Percentiles rank a stretch among this genome's conserved stretches.
Evolutionary conservation across 1,284 basidiomycete genomes (phyloP).

Genomic region (Leccinum cinnamomeum): DNA sequence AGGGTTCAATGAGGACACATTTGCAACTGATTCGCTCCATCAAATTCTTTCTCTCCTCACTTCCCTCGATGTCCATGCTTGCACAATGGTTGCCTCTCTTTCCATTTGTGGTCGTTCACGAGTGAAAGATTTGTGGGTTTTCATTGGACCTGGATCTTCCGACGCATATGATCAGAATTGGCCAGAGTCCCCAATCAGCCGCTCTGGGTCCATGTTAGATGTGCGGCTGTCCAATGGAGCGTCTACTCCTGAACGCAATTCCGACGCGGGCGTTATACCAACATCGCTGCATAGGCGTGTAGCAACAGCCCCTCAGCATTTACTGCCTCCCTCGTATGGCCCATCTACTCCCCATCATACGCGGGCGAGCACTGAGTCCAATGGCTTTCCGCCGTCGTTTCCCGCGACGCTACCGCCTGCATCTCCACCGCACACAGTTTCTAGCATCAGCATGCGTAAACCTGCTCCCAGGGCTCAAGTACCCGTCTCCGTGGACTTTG

Average conservation of each 20-base stretch:
- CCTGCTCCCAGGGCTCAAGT: conserved; percentile 59
- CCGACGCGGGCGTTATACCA: conserved; percentile 27
- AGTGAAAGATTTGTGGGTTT: conserved; percentile 77
- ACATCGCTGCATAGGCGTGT: conserved; percentile 35
- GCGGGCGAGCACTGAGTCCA: conserved; percentile 26
- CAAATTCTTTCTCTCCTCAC: conserved; percentile 68
- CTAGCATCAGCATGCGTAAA: conserved; percentile 46
- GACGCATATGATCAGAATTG: conserved; percentile 34
- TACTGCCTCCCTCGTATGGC: conserved; percentile 21
- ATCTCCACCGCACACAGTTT: conserved; percentile 24
- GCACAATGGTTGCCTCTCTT: conserved; percentile 66
- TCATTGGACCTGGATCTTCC: conserved; percentile 53
- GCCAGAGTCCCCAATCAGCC: conserved; percentile 37
- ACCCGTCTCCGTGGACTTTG: conserved; percentile 55
- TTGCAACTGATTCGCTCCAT: conserved; percentile 71
- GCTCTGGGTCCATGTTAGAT: conserved; percentile 35
- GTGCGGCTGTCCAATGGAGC: conserved; percentile 36
- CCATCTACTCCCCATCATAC: conserved; percentile 21
- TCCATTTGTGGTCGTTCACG: conserved; percentile 67
- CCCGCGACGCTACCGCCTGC: conserved; percentile 21
- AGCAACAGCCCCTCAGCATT: conserved; percentile 34
- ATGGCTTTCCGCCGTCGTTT: conserved; percentile 19
- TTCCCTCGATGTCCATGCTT: conserved; percentile 66
- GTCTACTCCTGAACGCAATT: conserved; percentile 35
- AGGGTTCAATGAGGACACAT: conserved; percentile 81